These are phyloP conservation scores for Cladobotryum protrusum DNA, from an alignment of 2,329 filamentous ascomycete genomes.

Conservation along the genomic window DNA sequence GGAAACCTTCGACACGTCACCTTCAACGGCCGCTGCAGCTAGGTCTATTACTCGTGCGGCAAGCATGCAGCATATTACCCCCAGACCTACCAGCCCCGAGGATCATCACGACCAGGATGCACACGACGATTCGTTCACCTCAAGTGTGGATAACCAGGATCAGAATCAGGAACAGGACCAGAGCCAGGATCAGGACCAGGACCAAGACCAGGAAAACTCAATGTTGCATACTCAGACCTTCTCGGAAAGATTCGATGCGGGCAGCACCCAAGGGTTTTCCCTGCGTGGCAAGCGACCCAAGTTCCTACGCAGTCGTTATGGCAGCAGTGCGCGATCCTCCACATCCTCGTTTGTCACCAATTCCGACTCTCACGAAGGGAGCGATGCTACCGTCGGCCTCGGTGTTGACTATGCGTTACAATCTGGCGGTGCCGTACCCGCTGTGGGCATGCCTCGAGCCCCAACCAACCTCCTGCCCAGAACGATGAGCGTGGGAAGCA, in stretches of 20 bases:
- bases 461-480: constrained; percentile 58
- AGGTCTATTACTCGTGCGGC: constrained; percentile 45
- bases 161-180: constrained; percentile 23
- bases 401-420: constrained; percentile 76
- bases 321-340: constrained; percentile 56
- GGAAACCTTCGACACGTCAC: constrained; percentile 51
- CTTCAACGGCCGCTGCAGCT: constrained; percentile 48
- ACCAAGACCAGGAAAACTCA: constrained; percentile 23
- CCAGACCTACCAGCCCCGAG: constrained; percentile 13
- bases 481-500: constrained; percentile 81
- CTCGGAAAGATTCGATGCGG: constrained; percentile 35
- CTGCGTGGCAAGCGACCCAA: constrained; percentile 47
- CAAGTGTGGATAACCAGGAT: constrained; percentile 21
- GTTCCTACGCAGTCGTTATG: constrained; percentile 51
- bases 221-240: constrained; percentile 27
- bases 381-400: constrained; percentile 62
- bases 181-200: constrained; percentile 9
- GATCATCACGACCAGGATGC: constrained; percentile 22
- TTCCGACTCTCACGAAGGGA: constrained; percentile 53
- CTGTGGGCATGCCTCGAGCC: constrained; percentile 42
- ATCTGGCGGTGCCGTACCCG: constrained; percentile 67
- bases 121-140: constrained; percentile 26
- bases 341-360: constrained; percentile 54
- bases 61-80: constrained; percentile 29
- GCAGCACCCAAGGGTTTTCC: constrained; percentile 40